These are phyloP conservation scores for Auricularia sp. DNA, from an alignment of 768 basidiomycete genomes.

Conservation along the genomic window DNA sequence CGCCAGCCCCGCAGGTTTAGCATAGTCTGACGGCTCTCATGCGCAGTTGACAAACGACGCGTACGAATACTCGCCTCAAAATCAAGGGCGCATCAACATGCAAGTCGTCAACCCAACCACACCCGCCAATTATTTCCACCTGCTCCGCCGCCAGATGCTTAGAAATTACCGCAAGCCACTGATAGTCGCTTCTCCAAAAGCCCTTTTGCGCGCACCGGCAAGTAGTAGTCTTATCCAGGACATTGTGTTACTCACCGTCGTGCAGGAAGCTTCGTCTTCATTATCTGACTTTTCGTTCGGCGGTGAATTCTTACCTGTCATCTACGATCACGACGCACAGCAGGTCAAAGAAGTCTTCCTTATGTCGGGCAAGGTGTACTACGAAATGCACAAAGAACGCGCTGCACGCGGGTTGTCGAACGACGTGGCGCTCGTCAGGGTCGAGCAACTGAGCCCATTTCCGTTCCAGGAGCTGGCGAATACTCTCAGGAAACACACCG, in stretches of 20 bases:
- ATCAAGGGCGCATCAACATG: constrained; percentile 58
- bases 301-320: constrained; percentile 57
- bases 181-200: constrained; percentile 78
- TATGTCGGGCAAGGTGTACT: constrained; percentile 78
- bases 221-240: constrained; percentile 14
- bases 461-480: constrained; percentile 50
- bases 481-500: not conserved
- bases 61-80: constrained; percentile 23
- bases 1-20: not conserved
- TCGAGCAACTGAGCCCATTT: constrained; percentile 85
- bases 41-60: constrained; percentile 68
- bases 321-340: constrained; percentile 37
- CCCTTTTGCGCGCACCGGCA: constrained; percentile 66
- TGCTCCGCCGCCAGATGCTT: constrained; percentile 75
- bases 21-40: not conserved
- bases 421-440: constrained; percentile 56
- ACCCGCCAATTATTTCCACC: constrained; percentile 86
- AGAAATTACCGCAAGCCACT: constrained; percentile 83
- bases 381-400: constrained; percentile 71
- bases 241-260: not conserved
- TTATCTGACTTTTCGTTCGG: constrained; percentile 51
- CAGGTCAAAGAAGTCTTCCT: constrained; percentile 57
- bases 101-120: constrained; percentile 81
- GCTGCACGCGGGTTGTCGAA: constrained; percentile 35
- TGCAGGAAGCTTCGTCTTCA: constrained; percentile 62